These are phyloP conservation scores for Pueraria montana DNA, from an alignment of 306 rosid genomes.

Conservation along the genomic window DNA sequence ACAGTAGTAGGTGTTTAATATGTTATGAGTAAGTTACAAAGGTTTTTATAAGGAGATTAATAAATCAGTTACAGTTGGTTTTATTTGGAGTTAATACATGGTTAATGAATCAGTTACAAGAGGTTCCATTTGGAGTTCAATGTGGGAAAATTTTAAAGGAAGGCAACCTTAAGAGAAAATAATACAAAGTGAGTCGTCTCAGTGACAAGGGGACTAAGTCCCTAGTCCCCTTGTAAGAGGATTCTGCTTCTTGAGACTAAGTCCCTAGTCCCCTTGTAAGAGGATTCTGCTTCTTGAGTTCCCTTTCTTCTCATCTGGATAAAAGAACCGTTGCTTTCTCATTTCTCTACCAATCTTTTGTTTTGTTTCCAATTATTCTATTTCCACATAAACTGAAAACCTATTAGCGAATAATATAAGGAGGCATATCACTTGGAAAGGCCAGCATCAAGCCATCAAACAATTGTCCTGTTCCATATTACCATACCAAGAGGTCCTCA, in stretches of 20 bases:
- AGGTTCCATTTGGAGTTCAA: background rate
- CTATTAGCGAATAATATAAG: background rate
- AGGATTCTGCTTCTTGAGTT: background rate
- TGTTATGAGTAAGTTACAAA: too few relatives aligned
- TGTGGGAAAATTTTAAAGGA: background rate
- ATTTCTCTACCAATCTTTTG: background rate
- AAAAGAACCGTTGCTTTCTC: background rate
- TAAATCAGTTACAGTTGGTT: too few relatives aligned
- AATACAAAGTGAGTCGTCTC: background rate
- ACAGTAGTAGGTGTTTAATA: too few relatives aligned
- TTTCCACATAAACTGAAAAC: background rate
- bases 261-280: constrained; percentile 1
- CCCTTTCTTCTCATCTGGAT: background rate
- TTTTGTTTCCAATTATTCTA: background rate
- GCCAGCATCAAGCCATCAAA: background rate
- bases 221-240: background rate
- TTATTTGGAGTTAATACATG: background rate
- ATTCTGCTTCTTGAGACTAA: background rate
- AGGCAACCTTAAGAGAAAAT: background rate
- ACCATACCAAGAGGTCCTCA: constrained; percentile 1
- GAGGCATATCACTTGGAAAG: background rate
- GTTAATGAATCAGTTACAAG: background rate
- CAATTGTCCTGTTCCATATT: background rate
- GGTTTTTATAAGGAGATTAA: too few relatives aligned
- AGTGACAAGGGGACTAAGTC: background rate